Percentiles rank a stretch among this genome's conserved stretches.
Evolutionary conservation across 805 yeast genomes (phyloP).

Genomic region (Ogataea ganodermae): DNA sequence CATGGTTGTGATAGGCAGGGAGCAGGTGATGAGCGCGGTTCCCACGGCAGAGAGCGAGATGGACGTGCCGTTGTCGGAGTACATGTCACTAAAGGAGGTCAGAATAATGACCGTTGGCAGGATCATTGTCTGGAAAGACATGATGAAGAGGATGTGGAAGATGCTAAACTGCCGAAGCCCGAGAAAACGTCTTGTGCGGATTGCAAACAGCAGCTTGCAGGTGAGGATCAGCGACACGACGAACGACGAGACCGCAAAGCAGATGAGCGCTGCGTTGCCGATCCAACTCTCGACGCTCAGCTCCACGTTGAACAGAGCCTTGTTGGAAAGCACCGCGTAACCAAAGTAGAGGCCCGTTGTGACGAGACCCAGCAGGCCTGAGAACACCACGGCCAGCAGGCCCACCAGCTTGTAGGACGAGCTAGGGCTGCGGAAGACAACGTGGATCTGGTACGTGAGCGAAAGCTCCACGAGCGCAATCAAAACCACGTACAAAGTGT

Average conservation of each 20-base stretch:
- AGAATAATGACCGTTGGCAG: conserved; percentile 74
- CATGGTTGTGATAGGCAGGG: conserved; percentile 80
- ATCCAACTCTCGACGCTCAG: conserved; percentile 38
- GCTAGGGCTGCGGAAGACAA: conserved; percentile 67
- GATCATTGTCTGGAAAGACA: conserved; percentile 79
- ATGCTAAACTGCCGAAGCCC: conserved; percentile 85
- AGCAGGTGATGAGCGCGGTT: conserved; percentile 62
- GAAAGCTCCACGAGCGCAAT: conserved; percentile 64
- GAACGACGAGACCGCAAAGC: conserved; percentile 70
- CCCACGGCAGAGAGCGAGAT: conserved; percentile 54
- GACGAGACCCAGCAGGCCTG: conserved; percentile 50
- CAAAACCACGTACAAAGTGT: conserved; percentile 59
- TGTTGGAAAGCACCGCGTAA: conserved; percentile 48
- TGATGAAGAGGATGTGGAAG: conserved; percentile 76
- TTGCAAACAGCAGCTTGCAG: conserved; percentile 66
- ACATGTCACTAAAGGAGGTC: conserved; percentile 46
- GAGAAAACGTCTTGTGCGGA: conserved; percentile 67
- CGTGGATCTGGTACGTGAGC: conserved; percentile 67
- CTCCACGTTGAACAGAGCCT: conserved; percentile 25
- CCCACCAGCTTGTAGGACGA: conserved; percentile 41
- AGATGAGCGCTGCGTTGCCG: conserved; percentile 55
- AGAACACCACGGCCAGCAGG: conserved; percentile 37
- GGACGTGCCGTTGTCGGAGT: conserved; percentile 32
- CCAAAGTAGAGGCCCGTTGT: conserved; percentile 62
- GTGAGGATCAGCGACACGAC: conserved; percentile 61